Base-by-base conservation (phyloP, 805 yeast species). In the Wickerhamomyces subpelliculosus region DNA sequence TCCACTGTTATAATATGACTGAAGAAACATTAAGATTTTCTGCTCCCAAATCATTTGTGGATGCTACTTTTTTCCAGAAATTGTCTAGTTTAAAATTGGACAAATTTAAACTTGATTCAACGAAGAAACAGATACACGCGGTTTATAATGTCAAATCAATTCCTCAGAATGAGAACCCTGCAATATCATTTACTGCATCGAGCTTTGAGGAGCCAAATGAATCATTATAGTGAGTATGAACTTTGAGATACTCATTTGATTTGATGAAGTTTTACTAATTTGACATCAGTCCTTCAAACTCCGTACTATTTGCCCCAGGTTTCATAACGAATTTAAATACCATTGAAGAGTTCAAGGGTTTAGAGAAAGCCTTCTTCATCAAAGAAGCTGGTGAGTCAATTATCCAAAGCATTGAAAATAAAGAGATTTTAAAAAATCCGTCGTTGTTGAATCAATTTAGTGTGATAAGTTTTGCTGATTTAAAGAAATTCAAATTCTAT, bases 401-500 rank as follows among this genome's bases (percentile, higher is more conserved):
- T 11, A 36, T 29, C 30, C 46, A 47, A 9, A 54, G 46, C 7
- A 67, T 72, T 8, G 35, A 39, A 10, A 57, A 65, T 13, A 61
- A 61, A 22, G 46, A 57, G 1, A 60, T 65, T 4, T 45, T 72
- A 2, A 33, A 47, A 1, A 54, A 69, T 35, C 78, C 81, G 0
- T 49, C 64, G 0, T 20, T 59, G 5, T 55, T 79, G 22, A 49
- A 64, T 12, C 47, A 55, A 8, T 78, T 81, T 45, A 59, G 62
- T 5, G 48, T 84, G 1, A 62, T 89, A 22, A 70, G 88, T 30
- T 93, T 80, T 61, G 83, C 95, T 1, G 98, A 93, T 58, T 70
- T 93, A 55, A 93, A 93, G 58, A 86, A 84, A 61, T 89, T 84
- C 64, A 79, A 73, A 52, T 90, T 83, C 54, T 83, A 74, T 52